Percentiles rank a stretch among this genome's conserved stretches.
phyloP scores from a whole-genome alignment of 495 filamentous ascomycete genomes.

The Lasiosphaeria miniovina region DNA sequence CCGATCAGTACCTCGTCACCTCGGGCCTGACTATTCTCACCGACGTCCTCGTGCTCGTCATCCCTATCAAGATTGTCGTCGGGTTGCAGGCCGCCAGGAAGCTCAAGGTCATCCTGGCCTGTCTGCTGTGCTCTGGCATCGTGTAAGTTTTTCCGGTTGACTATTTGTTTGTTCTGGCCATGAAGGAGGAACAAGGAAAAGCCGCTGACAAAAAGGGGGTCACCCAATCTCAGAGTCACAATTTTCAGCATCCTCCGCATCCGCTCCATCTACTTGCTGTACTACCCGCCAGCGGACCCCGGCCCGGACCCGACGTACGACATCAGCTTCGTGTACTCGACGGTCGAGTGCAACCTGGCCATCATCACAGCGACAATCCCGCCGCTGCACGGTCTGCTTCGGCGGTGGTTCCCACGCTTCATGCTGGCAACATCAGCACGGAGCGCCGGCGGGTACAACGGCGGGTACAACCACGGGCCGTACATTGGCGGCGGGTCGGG shows the following conservation, averaged over 20 bases:
- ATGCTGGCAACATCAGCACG: constrained; percentile 1
- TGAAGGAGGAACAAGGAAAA: too few relatives aligned
- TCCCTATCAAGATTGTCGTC: constrained; percentile 49
- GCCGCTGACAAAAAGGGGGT: too few relatives aligned
- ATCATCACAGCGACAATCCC: constrained; percentile 36
- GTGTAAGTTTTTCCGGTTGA: constrained; percentile 31
- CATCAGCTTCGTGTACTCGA: constrained; percentile 39
- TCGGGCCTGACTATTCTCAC: constrained; percentile 46
- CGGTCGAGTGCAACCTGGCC: constrained; percentile 43
- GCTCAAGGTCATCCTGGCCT: constrained; percentile 43
- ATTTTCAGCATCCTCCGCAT: constrained; percentile 29
- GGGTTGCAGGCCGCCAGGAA: constrained; percentile 42
- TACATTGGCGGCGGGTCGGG: not conserved
- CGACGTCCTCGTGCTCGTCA: constrained; percentile 44
- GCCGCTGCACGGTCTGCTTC: constrained; percentile 17
- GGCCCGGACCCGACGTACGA: constrained; percentile 21
- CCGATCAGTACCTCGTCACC: constrained; percentile 42
- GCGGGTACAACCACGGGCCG: not conserved
- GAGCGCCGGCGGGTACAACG: not conserved
- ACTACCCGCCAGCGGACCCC: constrained; percentile 10
- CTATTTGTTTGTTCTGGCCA: too few relatives aligned
- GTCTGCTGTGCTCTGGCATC: constrained; percentile 42
- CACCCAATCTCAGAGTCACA: constrained; percentile 30
- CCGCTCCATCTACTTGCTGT: constrained; percentile 16
- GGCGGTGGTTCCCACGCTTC: constrained; percentile 20